Conservation (phyloP, 352 stramenopile genomes). For the Plasmopara viticola region DNA sequence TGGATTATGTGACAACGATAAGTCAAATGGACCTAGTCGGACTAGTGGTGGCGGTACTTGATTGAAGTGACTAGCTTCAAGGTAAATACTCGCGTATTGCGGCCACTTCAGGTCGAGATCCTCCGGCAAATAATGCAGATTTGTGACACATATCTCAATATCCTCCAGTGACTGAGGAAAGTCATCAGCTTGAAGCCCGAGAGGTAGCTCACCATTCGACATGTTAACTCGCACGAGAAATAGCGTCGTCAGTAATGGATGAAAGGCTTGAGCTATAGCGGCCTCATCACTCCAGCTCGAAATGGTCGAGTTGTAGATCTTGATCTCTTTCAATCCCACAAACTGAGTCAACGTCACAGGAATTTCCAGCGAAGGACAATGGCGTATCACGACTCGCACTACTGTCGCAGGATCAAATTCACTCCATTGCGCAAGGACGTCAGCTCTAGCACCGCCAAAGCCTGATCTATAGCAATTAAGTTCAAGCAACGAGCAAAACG, state of each 20-base stretch:
- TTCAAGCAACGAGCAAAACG: slow-evolving; percentile 36
- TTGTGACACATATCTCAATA: slow-evolving; percentile 30
- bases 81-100: slow-evolving; percentile 21
- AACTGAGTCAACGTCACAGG: slow-evolving; percentile 11
- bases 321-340: slow-evolving; percentile 20
- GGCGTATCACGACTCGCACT: slow-evolving; percentile 17
- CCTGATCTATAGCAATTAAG: slow-evolving; percentile 26
- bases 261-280: slow-evolving; percentile 7
- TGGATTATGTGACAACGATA: slow-evolving; percentile 24
- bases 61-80: slow-evolving; percentile 15
- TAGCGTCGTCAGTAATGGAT: slow-evolving; percentile 15
- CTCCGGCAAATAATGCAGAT: slow-evolving; percentile 29
- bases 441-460: slow-evolving; percentile 2
- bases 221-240: slow-evolving; percentile 22
- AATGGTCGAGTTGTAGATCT: slow-evolving; percentile 30
- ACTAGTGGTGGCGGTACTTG: slow-evolving; percentile 12
- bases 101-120: slow-evolving; percentile 37
- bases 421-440: slow-evolving; percentile 11
- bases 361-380: slow-evolving; percentile 29
- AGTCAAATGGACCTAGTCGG: slow-evolving; percentile 16
- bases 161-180: slow-evolving; percentile 16
- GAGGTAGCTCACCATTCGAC: slow-evolving; percentile 8
- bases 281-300: slow-evolving; percentile 8
- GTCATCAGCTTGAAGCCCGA: slow-evolving; percentile 12
- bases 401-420: slow-evolving; percentile 17